Evolutionary conservation across 495 filamentous ascomycete species (phyloP), one percentile per base, ranked within the genome.

Genomic region (Aspergillus ellipticus): DNA sequence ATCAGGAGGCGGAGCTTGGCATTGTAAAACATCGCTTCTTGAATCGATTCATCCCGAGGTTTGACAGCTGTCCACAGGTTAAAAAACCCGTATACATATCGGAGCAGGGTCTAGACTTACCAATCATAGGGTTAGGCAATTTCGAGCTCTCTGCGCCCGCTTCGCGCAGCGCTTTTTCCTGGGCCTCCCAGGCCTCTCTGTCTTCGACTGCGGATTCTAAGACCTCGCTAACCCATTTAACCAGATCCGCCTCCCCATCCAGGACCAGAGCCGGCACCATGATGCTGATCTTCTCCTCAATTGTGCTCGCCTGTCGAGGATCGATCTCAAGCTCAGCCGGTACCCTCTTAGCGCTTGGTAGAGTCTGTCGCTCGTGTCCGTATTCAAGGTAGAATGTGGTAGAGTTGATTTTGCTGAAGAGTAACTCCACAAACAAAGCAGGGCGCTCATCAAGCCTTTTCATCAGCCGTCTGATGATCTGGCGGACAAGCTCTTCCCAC

Each of bases 341-440:
- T 13, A 89, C 79, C 56, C 82, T 79, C 35, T 81, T 79, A 9
- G 46, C 48, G 13, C 76, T 70, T 8, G 81, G 78, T 21, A 83
- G 64, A 0, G 86, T 85, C 64, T 92, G 89, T 62, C 87, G 89
- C 63, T 96, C 90, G 60, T 90, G 87, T 5, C 95, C 95, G 65
- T 91, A 89, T 65, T 97, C 90, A 3, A 99, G 79, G 65, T 89
- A 97, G 68, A 86, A 88, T 0, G 86, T 80, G 0, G 92, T 96
- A 2, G 81, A 81, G 53, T 85, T 86, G 62, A 91, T 90, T 71
- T 99, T 99, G 67, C 88, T 92, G 68, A 99, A 99, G 11, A 99
- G 77, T 69, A 99, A 71, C 66, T 98, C 95, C 5, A 92, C 86
- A 49, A 90, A 80, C 52, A 97, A 69, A 48, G 89, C 90, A 3